Conservation (phyloP, 1,139 yeast genomes). For the Geotrichum europaeum region DNA sequence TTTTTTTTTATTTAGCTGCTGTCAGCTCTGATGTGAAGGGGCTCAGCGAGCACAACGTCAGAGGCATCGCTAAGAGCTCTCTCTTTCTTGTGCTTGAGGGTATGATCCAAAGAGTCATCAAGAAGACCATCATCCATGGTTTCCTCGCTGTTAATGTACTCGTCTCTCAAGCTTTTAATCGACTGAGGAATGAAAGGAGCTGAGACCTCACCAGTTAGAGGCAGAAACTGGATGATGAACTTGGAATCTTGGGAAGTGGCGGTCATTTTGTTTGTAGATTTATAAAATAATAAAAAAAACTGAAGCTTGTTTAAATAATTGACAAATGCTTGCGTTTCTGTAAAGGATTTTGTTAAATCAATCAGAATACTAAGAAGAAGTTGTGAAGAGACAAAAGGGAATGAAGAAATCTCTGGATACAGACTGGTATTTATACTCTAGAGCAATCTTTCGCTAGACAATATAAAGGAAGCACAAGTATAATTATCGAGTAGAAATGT, state of each 20-base stretch:
- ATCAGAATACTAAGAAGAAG: not conserved
- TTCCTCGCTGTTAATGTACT: not conserved
- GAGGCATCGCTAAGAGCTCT: constrained; percentile 6
- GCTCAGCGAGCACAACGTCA: not conserved
- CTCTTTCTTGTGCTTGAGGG: constrained; percentile 3
- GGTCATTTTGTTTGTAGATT: constrained; percentile 5
- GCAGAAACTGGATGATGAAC: not conserved
- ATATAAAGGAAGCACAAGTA: not conserved
- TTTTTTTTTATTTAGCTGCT: not conserved
- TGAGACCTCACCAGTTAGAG: constrained; percentile 12
- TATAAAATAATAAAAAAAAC: not conserved
- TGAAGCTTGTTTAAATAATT: constrained; percentile 15
- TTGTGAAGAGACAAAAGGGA: not conserved
- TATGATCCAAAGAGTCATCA: not conserved
- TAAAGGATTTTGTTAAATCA: not conserved
- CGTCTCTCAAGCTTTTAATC: constrained; percentile 2
- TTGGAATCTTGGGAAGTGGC: not conserved
- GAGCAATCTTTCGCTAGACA: not conserved
- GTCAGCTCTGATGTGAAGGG: constrained; percentile 2
- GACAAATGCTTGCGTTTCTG: constrained; percentile 18
- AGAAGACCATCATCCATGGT: not conserved
- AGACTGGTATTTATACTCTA: not conserved
- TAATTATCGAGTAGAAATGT: not conserved
- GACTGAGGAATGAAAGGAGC: constrained; percentile 12
- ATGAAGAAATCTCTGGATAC: not conserved